Evolutionary conservation across 2,329 filamentous ascomycete genomes (phyloP).

Genomic region (Fusarium solani-melongenae): DNA sequence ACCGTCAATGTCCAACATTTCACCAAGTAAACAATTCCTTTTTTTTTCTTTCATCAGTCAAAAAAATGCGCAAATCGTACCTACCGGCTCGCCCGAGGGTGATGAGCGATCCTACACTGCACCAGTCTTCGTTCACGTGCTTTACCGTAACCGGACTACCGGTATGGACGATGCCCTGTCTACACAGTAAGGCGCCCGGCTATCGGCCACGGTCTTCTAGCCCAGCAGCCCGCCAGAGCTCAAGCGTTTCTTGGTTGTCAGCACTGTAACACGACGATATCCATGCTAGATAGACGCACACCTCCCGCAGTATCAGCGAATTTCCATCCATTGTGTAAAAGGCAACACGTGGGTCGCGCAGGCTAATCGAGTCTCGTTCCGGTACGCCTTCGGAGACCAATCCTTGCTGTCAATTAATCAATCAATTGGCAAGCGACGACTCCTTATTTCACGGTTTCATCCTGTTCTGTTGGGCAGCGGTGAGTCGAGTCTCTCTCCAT

Average conservation of each 20-base stretch:
- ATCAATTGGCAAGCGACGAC: neutral
- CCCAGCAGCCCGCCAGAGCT: neutral
- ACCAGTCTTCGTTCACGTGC: neutral
- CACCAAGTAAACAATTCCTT: neutral
- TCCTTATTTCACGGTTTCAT: neutral
- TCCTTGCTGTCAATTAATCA: conserved; percentile 2
- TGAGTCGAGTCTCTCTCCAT: conserved; percentile 16
- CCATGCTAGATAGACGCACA: conserved; percentile 17
- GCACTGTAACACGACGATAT: conserved; percentile 4
- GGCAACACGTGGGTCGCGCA: conserved; percentile 29
- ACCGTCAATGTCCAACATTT: neutral
- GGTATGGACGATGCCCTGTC: neutral
- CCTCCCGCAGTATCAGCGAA: neutral
- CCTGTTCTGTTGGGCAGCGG: conserved; percentile 9
- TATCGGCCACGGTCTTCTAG: neutral
- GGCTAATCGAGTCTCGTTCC: conserved; percentile 17
- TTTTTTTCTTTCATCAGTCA: neutral
- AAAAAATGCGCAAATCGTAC: conserved; percentile 2
- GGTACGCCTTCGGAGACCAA: neutral
- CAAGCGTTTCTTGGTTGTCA: neutral
- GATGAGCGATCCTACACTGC: neutral
- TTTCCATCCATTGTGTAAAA: neutral
- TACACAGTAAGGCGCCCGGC: neutral
- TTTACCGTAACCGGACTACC: neutral
- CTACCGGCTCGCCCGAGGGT: conserved; percentile 17